Evolutionary conservation across 352 stramenopile species (phyloP).

Genomic region (Phytopythium delawarense): DNA sequence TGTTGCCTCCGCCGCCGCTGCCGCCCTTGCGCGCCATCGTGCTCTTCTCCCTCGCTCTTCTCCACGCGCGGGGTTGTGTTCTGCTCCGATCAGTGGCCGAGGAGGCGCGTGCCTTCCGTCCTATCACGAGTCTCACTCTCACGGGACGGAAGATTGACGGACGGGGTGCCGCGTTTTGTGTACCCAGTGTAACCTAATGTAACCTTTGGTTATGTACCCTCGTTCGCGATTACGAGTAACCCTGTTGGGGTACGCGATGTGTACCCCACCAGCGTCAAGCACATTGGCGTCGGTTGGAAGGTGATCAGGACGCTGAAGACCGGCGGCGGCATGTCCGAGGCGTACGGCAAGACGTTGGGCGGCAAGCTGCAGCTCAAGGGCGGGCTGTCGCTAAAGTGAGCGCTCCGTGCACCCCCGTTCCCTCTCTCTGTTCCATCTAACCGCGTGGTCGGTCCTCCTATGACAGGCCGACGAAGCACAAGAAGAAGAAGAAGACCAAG

Average conservation of each 20-base stretch:
- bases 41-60: slow-evolving; percentile 7
- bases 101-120: slow-evolving; percentile 3
- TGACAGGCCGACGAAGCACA: slow-evolving; percentile 32
- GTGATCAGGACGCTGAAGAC: not conserved
- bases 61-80: not conserved
- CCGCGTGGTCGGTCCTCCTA: not conserved
- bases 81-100: not conserved
- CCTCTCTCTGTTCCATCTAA: not conserved
- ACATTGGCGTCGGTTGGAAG: slow-evolving; percentile 1
- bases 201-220: too few species aligned
- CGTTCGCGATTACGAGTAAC: too few species aligned
- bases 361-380: slow-evolving; percentile 84
- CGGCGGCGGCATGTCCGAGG: slow-evolving; percentile 1
- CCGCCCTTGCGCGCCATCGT: slow-evolving; percentile 26
- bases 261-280: not conserved
- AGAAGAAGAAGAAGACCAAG: slow-evolving; percentile 38
- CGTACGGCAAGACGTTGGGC: slow-evolving; percentile 68
- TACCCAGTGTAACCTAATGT: slow-evolving; percentile 1
- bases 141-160: not conserved
- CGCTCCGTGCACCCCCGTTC: slow-evolving; percentile 13
- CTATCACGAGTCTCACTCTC: not conserved
- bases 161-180: not conserved
- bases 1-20: slow-evolving; percentile 57
- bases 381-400: slow-evolving; percentile 77
- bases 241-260: not conserved